These are phyloP conservation scores for Paracorniculantispora psalliotae DNA, from an alignment of 2,329 filamentous ascomycete genomes.

Conservation along the genomic window DNA sequence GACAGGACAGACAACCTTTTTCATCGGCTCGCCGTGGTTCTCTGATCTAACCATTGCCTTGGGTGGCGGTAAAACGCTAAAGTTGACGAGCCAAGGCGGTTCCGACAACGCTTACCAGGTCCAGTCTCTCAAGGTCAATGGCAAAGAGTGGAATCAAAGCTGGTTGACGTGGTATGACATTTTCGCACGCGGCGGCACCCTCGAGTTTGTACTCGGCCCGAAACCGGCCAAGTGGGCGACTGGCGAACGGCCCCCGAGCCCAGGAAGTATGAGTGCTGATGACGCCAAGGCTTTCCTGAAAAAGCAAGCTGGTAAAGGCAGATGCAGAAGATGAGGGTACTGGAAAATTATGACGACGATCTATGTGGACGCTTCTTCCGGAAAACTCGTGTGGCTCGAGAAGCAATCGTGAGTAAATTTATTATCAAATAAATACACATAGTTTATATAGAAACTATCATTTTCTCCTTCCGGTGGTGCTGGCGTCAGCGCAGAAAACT, in stretches of 20 bases:
- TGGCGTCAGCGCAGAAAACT: too few relatives aligned
- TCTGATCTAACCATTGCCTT: conserved; percentile 54
- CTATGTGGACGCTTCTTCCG: too few relatives aligned
- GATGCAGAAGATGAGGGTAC: background rate
- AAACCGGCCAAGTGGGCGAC: conserved; percentile 52
- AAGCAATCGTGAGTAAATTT: too few relatives aligned
- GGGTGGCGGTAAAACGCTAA: conserved; percentile 47
- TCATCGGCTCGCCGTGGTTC: conserved; percentile 62
- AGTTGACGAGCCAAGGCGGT: conserved; percentile 49
- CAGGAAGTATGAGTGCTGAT: conserved; percentile 32
- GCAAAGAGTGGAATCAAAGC: conserved; percentile 53
- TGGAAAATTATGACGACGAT: too few relatives aligned
- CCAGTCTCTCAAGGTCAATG: conserved; percentile 62
- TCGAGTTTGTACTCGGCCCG: conserved; percentile 60
- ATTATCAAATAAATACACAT: too few relatives aligned
- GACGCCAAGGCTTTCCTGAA: conserved; percentile 16
- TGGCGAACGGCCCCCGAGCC: conserved; percentile 57
- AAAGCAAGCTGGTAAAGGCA: background rate
- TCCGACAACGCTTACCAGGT: conserved; percentile 52
- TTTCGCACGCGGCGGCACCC: conserved; percentile 56
- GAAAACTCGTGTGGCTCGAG: too few relatives aligned
- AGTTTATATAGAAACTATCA: background rate
- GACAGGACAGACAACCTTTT: conserved; percentile 63
- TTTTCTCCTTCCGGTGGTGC: too few relatives aligned
- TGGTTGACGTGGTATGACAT: conserved; percentile 65